phyloP scores from a whole-genome alignment of 2,329 filamentous ascomycete species.

The Penicillium occitanis region DNA sequence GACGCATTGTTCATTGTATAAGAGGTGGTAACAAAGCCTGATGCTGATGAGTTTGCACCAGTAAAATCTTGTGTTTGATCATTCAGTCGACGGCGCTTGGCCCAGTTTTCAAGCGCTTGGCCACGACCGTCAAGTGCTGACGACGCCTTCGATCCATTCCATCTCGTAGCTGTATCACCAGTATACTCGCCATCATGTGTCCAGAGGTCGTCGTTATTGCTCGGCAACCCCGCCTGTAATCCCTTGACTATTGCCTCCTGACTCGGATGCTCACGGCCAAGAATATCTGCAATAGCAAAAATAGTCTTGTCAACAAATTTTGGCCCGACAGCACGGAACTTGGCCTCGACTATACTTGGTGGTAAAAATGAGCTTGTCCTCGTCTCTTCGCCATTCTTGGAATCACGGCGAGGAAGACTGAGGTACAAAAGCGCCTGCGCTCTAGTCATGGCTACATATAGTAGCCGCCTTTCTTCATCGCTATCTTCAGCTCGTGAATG shows the following conservation, averaged over 20 bases:
- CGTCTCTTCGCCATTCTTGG: conserved; percentile 59
- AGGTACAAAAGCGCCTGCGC: conserved; percentile 84
- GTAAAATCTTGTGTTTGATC: conserved; percentile 22
- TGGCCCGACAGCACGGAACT: conserved; percentile 65
- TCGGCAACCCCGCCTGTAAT: conserved; percentile 48
- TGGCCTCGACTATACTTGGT: conserved; percentile 51
- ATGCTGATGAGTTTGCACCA: conserved; percentile 20
- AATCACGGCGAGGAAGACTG: conserved; percentile 71
- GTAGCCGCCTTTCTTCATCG: conserved; percentile 80
- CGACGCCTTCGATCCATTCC: conserved; percentile 34
- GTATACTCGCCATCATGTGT: conserved; percentile 61
- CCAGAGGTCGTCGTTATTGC: conserved; percentile 66
- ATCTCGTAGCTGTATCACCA: conserved; percentile 37
- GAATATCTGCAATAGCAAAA: conserved; percentile 67
- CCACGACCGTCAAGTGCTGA: conserved; percentile 24
- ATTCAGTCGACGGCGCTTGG: conserved; percentile 33
- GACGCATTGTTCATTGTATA: conserved; percentile 63
- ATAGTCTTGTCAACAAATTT: conserved; percentile 64
- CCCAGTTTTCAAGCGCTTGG: conserved; percentile 21
- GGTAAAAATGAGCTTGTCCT: conserved; percentile 72
- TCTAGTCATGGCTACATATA: conserved; percentile 97
- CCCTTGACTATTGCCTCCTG: conserved; percentile 55
- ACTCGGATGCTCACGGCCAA: conserved; percentile 62
- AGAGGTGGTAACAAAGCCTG: conserved; percentile 42
- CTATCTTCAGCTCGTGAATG: conserved; percentile 81